Evolutionary conservation across 2,329 filamentous ascomycete genomes (phyloP), one percentile per base, ranked within the genome.

Genomic region (Paecilomyces fulvus): DNA sequence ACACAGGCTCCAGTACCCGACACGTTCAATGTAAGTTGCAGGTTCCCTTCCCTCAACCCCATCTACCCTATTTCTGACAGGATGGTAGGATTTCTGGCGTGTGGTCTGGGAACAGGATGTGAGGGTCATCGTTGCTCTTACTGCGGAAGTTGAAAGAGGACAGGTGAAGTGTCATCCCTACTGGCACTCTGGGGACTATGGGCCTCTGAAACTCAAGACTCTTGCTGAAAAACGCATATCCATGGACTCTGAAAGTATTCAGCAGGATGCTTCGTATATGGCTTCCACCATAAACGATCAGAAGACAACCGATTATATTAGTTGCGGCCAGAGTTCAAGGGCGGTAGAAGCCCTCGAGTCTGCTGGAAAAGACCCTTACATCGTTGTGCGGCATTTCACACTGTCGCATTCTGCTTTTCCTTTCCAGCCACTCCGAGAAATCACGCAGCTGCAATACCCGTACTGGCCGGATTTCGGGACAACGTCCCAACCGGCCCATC

Each of bases 381-480:
- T 95, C 54, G 85, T 88, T 52, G 84, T 97, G 46, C 87, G 94
- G 50, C 94, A 94, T 69, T 94, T 97, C 66, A 87, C 89, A 0
- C 76, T 99, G 28, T 86, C 85, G 1, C 90, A 97, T 68, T 77
- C 84, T 2, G 78, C 82, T 1, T 82, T 88, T 57, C 92, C 92
- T 0, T 96, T 96, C 67, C 83, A 85, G 20, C 89, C 90, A 0
- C 87, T 96, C 62, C 88, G 92, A 23, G 92, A 97, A 72, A 87
- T 99, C 59, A 96, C 92, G 0, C 94, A 99, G 64, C 77, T 99
- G 12, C 92, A 97, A 68, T 97, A 96, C 70, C 85, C 90, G 0
- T 86, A 88, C n/a, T 99, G 94, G 94, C 94, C 94, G 0, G 94
- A 99, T 67, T 96, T 97, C 72, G 94, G 94, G 20, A 88, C 91